Evolutionary conservation across 768 basidiomycete species (phyloP).

Genomic region (Suillus subalutaceus): DNA sequence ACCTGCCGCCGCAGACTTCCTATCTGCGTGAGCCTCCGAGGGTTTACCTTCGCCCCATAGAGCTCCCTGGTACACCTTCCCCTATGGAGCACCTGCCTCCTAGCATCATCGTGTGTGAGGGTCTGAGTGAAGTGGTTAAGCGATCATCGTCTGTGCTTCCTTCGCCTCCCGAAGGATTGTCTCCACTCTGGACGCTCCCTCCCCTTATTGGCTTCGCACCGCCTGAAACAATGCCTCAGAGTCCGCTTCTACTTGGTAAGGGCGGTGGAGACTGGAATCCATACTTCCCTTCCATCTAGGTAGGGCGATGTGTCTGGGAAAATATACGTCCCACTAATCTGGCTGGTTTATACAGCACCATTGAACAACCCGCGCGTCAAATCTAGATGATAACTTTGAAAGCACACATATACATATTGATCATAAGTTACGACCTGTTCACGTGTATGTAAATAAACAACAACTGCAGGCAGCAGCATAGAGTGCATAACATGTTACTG

Average conservation of each 20-base stretch:
- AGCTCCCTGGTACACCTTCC: slow-evolving; percentile 19
- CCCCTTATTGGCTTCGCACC: not conserved
- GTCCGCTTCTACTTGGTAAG: not conserved
- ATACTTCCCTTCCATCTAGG: slow-evolving; percentile 1
- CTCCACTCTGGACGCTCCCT: slow-evolving; percentile 1
- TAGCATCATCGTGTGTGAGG: slow-evolving; percentile 2
- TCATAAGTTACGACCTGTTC: not conserved
- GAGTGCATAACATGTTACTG: too few species aligned
- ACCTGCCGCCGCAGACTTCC: not conserved
- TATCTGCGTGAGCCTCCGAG: not conserved
- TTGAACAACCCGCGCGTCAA: not conserved
- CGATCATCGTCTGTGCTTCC: not conserved
- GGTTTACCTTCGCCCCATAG: slow-evolving; percentile 4
- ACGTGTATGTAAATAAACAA: not conserved
- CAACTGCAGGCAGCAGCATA: not conserved
- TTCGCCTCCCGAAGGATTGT: not conserved
- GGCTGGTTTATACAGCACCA: not conserved
- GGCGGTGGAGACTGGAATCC: not conserved
- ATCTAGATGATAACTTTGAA: not conserved
- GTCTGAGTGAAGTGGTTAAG: not conserved
- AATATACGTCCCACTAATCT: not conserved
- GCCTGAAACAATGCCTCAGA: not conserved
- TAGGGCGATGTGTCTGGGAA: not conserved
- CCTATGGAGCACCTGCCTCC: slow-evolving; percentile 20
- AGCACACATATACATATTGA: not conserved